These are phyloP conservation scores for Wickerhamomyces hampshirensis DNA, from an alignment of 805 yeast genomes.

Conservation along the genomic window DNA sequence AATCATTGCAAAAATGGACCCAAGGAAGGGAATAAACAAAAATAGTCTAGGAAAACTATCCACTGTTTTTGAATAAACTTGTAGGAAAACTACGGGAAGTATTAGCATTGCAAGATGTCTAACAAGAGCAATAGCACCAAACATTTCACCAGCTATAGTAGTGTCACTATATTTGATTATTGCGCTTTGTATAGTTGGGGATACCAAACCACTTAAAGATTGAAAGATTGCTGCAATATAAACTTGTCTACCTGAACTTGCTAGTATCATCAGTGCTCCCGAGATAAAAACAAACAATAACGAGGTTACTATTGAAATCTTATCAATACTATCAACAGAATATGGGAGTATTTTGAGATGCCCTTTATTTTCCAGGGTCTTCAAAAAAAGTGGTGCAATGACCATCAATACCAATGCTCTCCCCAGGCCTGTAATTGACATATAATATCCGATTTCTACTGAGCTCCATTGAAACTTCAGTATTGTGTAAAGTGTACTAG, in stretches of 20 bases:
- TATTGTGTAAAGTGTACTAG: conserved; percentile 16
- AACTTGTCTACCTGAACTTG: conserved; percentile 6
- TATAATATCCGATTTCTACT: conserved; percentile 23
- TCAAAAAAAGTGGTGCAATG: conserved; percentile 11
- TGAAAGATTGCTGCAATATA: conserved; percentile 15
- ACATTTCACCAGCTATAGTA: conserved; percentile 20
- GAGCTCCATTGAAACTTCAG: conserved; percentile 19
- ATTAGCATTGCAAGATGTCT: conserved; percentile 19
- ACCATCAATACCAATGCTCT: conserved; percentile 15
- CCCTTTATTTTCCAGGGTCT: neutral
- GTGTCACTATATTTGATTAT: conserved; percentile 14
- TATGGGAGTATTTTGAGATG: neutral
- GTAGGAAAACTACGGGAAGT: conserved; percentile 14
- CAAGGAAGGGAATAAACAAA: conserved; percentile 6
- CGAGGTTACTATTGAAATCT: conserved; percentile 1
- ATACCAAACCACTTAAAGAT: conserved; percentile 16
- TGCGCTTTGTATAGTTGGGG: conserved; percentile 18
- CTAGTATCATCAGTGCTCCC: neutral
- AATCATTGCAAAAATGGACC: conserved; percentile 1
- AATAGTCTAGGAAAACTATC: conserved; percentile 7
- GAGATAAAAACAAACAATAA: conserved; percentile 6
- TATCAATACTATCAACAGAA: conserved; percentile 5
- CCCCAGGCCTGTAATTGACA: conserved; percentile 22
- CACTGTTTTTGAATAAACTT: conserved; percentile 14
- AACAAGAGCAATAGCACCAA: conserved; percentile 19